phyloP scores from a whole-genome alignment of 2,329 filamentous ascomycete genomes.

The Aspergillus jensenii region DNA sequence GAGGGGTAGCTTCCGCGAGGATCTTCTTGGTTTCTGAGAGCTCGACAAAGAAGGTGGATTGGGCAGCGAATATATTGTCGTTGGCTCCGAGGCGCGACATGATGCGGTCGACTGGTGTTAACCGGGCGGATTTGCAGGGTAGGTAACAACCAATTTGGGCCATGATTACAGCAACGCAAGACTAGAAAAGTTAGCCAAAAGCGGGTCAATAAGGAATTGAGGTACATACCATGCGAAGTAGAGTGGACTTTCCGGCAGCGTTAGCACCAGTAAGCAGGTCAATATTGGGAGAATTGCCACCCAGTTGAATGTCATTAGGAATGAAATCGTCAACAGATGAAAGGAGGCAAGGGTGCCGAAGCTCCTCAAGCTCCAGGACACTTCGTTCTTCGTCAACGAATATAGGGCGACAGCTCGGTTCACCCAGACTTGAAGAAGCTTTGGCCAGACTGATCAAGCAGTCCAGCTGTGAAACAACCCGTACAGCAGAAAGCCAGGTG shows the following conservation, averaged over 20 bases:
- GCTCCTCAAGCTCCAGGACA: constrained; percentile 85
- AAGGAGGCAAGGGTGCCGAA: constrained; percentile 93
- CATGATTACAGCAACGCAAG: constrained; percentile 94
- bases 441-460: constrained; percentile 92
- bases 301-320: constrained; percentile 87
- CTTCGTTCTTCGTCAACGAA: constrained; percentile 85
- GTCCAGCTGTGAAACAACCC: constrained; percentile 87
- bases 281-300: constrained; percentile 78
- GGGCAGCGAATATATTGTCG: constrained; percentile 97
- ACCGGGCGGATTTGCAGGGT: constrained; percentile 74
- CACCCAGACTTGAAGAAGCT: constrained; percentile 77
- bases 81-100: constrained; percentile 98
- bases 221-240: constrained; percentile 79
- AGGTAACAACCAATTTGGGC: constrained; percentile 94
- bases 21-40: constrained; percentile 98
- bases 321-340: constrained; percentile 91
- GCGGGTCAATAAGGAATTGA: background rate
- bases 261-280: constrained; percentile 93
- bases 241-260: constrained; percentile 93
- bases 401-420: constrained; percentile 83
- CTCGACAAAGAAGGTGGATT: constrained; percentile 98
- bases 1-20: constrained; percentile 85
- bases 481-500: constrained; percentile 85
- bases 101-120: constrained; percentile 93
- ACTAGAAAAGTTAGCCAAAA: constrained; percentile 50